Percentiles rank a stretch among this genome's conserved stretches.
phyloP scores from a whole-genome alignment of 2,329 filamentous ascomycete species.

The Fusarium nanum region DNA sequence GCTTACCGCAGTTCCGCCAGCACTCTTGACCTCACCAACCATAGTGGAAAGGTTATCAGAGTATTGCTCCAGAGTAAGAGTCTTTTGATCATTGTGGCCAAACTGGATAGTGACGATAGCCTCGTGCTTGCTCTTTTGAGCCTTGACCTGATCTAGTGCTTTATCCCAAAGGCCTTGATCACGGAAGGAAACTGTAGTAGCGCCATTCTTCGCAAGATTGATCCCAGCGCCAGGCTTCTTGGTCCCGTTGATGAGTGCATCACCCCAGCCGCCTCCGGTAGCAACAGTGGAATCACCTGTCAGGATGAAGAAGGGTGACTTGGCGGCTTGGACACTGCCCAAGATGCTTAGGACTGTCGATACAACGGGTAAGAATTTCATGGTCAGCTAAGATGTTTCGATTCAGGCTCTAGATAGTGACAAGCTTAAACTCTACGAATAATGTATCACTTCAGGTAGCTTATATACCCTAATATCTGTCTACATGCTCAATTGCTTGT shows the following conservation, averaged over 20 bases:
- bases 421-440: no score
- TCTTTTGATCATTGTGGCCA: slow-evolving; percentile 21
- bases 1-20: slow-evolving; percentile 20
- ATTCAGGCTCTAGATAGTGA: neutral
- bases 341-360: neutral
- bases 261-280: slow-evolving; percentile 3
- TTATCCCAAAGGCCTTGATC: slow-evolving; percentile 1
- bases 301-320: slow-evolving; percentile 14
- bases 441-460: neutral
- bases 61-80: slow-evolving; percentile 19
- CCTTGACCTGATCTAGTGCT: neutral
- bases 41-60: slow-evolving; percentile 9
- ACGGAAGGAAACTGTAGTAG: slow-evolving; percentile 21
- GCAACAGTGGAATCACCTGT: slow-evolving; percentile 24
- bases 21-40: slow-evolving; percentile 4
- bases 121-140: neutral
- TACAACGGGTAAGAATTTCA: neutral
- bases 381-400: neutral
- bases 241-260: slow-evolving; percentile 7
- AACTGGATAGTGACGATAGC: slow-evolving; percentile 22
- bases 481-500: neutral
- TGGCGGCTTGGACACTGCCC: neutral
- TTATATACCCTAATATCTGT: neutral
- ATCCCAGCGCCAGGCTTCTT: slow-evolving; percentile 1
- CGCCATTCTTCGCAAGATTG: slow-evolving; percentile 20